Conservation (phyloP, 179 eudicot species). For the Gypsophila paniculata region DNA sequence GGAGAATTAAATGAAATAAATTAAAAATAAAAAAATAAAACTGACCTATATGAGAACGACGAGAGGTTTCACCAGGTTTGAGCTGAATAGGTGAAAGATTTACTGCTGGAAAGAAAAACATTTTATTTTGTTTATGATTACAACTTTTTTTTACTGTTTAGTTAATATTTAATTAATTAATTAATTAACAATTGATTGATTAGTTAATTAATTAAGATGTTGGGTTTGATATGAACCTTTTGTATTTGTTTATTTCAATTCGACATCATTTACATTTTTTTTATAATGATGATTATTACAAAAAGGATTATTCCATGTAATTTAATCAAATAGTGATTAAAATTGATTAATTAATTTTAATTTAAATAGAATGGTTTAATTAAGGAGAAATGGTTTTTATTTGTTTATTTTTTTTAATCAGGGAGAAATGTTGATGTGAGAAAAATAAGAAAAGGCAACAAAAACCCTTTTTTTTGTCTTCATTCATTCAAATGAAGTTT, state of each 20-base stretch:
- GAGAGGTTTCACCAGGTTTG: conserved; percentile 12
- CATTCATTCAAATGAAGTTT: neutral
- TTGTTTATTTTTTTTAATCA: too few relatives aligned
- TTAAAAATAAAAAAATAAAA: neutral
- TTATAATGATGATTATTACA: neutral
- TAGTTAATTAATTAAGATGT: neutral
- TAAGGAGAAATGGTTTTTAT: too few relatives aligned
- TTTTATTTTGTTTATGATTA: conserved; percentile 15
- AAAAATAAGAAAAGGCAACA: conserved; percentile 18
- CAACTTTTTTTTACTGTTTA: neutral
- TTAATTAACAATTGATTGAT: too few relatives aligned
- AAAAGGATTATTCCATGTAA: neutral
- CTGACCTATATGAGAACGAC: conserved; percentile 22
- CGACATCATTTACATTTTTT: neutral
- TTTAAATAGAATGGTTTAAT: neutral
- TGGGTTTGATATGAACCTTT: neutral
- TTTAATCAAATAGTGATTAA: neutral
- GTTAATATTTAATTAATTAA: too few relatives aligned
- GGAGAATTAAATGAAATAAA: neutral
- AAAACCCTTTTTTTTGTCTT: conserved; percentile 19
- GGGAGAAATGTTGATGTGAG: conserved; percentile 8
- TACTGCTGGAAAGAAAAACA: conserved; percentile 36
- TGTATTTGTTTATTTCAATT: neutral
- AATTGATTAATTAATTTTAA: conserved; percentile 6
- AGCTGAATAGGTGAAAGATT: conserved; percentile 24